A percentile compares a stretch with the other conserved stretches of the same genome.
These are phyloP conservation scores for Penicillium freii DNA, from an alignment of 2,329 filamentous ascomycete genomes.

Conservation along the genomic window DNA sequence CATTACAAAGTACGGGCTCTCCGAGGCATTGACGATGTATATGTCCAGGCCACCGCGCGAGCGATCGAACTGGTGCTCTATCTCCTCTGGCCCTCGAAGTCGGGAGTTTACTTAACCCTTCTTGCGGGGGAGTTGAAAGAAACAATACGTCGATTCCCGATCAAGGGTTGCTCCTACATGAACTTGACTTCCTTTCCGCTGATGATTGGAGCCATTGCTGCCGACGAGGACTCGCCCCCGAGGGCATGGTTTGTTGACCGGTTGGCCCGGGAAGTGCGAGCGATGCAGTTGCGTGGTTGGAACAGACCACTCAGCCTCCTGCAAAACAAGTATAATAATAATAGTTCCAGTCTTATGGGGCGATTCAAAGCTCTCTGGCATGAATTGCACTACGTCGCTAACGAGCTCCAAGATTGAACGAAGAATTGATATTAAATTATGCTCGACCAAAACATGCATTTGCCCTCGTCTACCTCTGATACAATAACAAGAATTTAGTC, in stretches of 20 bases:
- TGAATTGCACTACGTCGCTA: background rate
- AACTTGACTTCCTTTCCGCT: slow-evolving; percentile 25
- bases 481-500: background rate
- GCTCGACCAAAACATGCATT: background rate
- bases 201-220: slow-evolving; percentile 25
- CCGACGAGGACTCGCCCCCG: slow-evolving; percentile 16
- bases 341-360: background rate
- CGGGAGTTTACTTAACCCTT: slow-evolving; percentile 7
- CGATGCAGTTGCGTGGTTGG: slow-evolving; percentile 18
- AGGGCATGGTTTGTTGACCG: slow-evolving; percentile 23
- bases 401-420: background rate
- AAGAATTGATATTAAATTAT: background rate
- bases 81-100: slow-evolving; percentile 19
- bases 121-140: slow-evolving; percentile 20
- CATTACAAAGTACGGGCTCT: background rate
- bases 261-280: slow-evolving; percentile 11
- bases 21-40: background rate
- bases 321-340: background rate
- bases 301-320: slow-evolving; percentile 7
- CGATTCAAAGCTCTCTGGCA: background rate
- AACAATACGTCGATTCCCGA: slow-evolving; percentile 9
- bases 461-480: background rate
- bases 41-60: background rate
- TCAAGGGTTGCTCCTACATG: slow-evolving; percentile 22
- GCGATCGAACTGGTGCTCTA: slow-evolving; percentile 24